phyloP scores from a whole-genome alignment of 2,329 filamentous ascomycete genomes.

The Colletotrichum destructivum region DNA sequence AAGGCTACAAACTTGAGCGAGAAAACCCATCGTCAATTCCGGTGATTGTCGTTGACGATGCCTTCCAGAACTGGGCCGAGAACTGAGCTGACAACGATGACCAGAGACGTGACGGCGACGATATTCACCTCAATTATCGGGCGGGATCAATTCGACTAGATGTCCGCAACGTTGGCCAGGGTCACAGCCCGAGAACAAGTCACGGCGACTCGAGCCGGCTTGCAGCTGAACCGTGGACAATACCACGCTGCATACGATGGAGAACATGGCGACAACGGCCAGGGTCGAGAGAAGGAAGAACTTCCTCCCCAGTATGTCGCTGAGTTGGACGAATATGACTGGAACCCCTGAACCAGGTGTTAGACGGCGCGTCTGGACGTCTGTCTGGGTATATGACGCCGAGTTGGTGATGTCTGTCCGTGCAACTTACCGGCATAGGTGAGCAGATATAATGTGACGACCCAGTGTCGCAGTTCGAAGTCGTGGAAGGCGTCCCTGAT shows the following conservation, averaged over 20 bases:
- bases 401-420: neutral
- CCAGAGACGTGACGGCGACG: constrained; percentile 53
- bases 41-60: constrained; percentile 55
- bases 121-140: constrained; percentile 50
- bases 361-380: neutral
- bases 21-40: constrained; percentile 64
- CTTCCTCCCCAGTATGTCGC: constrained; percentile 60
- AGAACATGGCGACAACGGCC: constrained; percentile 58
- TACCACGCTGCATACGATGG: constrained; percentile 56
- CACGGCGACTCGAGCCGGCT: constrained; percentile 8
- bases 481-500: constrained; percentile 57
- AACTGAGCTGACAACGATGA: constrained; percentile 58
- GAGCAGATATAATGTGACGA: constrained; percentile 64
- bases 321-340: constrained; percentile 60
- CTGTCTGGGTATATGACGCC: neutral
- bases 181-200: constrained; percentile 35
- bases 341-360: constrained; percentile 52
- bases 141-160: constrained; percentile 52
- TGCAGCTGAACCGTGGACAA: constrained; percentile 52
- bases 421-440: constrained; percentile 59
- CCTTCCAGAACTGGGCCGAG: constrained; percentile 61
- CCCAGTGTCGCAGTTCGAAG: constrained; percentile 57
- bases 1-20: constrained; percentile 58
- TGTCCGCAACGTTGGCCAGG: constrained; percentile 54
- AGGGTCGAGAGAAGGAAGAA: constrained; percentile 52